A percentile compares a stretch with the other conserved stretches of the same genome.
Evolutionary conservation across 495 filamentous ascomycete species (phyloP).

Genomic region (Bathelium albidoporum): DNA sequence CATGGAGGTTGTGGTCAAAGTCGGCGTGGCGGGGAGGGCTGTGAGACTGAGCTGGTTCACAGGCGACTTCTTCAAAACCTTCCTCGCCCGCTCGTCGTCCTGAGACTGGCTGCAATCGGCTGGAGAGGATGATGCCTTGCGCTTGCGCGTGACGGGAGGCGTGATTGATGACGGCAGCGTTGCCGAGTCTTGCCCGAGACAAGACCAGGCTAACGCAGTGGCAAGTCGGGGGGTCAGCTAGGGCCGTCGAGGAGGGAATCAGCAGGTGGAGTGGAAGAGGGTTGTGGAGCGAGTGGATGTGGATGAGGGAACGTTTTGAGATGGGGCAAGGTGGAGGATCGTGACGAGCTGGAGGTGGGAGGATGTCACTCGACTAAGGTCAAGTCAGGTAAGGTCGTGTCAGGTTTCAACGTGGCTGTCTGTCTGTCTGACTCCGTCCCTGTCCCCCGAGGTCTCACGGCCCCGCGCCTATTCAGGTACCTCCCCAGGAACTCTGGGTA

Average conservation of each 20-base stretch:
- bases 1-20: constrained; percentile 57
- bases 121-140: constrained; percentile 64
- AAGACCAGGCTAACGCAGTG: constrained; percentile 20
- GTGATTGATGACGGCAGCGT: constrained; percentile 38
- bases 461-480: too few species aligned
- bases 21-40: constrained; percentile 48
- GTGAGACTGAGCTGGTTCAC: constrained; percentile 31
- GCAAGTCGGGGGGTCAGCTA: not conserved
- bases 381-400: not conserved
- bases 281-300: not conserved
- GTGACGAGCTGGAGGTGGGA: not conserved
- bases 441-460: too few species aligned
- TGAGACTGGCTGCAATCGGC: constrained; percentile 24
- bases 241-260: not conserved
- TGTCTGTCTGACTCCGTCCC: too few species aligned
- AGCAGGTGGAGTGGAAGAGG: not conserved
- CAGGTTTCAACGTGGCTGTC: too few species aligned
- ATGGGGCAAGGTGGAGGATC: too few species aligned
- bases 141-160: constrained; percentile 68
- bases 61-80: constrained; percentile 35
- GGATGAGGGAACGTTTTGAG: too few species aligned
- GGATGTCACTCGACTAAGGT: not conserved
- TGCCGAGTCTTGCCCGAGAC: constrained; percentile 26
- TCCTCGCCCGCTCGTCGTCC: constrained; percentile 40
- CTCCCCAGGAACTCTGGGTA: too few species aligned